Conservation (phyloP, 2,329 filamentous ascomycete species). For the Emmonsia crescens region DNA sequence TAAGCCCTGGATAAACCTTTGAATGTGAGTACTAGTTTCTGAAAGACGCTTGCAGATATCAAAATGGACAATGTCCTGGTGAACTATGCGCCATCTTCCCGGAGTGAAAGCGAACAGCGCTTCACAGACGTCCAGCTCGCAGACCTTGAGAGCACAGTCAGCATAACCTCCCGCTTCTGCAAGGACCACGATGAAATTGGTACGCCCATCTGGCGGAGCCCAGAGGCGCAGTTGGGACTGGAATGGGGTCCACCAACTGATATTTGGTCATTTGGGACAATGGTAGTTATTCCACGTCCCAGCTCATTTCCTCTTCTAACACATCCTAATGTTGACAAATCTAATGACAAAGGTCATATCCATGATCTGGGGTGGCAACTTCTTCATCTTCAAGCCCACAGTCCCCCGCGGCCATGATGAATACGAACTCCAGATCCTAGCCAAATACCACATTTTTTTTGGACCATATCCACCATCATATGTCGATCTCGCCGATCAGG, state of each 20-base stretch:
- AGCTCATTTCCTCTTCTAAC: background rate
- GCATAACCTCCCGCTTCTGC: constrained; percentile 8
- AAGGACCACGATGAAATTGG: constrained; percentile 10
- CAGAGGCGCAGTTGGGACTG: constrained; percentile 12
- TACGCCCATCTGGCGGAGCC: constrained; percentile 14
- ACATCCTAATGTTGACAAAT: constrained; percentile 1
- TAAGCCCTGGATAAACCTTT: background rate
- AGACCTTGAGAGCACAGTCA: constrained; percentile 13
- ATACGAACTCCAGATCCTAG: constrained; percentile 15
- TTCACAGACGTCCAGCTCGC: constrained; percentile 15
- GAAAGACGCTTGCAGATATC: constrained; percentile 9
- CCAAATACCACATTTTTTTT: constrained; percentile 14
- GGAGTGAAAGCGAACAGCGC: constrained; percentile 1
- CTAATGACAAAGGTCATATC: constrained; percentile 11
- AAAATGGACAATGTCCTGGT: constrained; percentile 15
- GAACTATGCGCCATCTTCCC: constrained; percentile 10
- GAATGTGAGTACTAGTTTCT: background rate
- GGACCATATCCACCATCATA: constrained; percentile 19
- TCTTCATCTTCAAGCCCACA: constrained; percentile 14
- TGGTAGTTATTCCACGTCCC: constrained; percentile 8
- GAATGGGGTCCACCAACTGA: constrained; percentile 13
- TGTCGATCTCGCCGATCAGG: constrained; percentile 11
- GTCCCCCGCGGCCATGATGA: constrained; percentile 12
- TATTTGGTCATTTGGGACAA: constrained; percentile 14
- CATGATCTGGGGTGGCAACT: constrained; percentile 13